Base-by-base conservation (phyloP, 1,284 basidiomycete genomes). In the Malassezia equina region DNA sequence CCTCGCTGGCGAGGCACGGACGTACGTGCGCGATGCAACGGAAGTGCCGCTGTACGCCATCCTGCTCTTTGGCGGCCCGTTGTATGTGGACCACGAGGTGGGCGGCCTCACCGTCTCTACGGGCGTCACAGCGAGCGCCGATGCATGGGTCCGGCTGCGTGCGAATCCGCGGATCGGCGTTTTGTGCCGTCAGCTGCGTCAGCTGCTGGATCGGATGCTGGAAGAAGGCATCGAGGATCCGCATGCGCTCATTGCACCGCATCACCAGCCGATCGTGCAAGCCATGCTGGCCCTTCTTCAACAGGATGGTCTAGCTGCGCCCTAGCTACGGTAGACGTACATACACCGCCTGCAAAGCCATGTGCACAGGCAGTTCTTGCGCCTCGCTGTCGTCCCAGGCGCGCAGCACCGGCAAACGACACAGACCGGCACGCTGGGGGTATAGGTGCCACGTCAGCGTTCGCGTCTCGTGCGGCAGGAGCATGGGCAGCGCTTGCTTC, bases 161-260 rank as follows among this genome's bases (percentile, higher is more conserved):
- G 88, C 89, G 0, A 86, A 83, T 80, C 86, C 89, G 15, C 80
- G 90, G 6, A 93, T 94, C 41, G 90, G 88, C 1, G 84, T 90
- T 8, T 79, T 94, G 25, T 86, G 88, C 34, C 90, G 90, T 62
- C 88, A 90, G 66, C 77, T 94, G n/a, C 79, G 90, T 55, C 66
- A 27, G 13, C 50, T 62, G 34, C 23, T 56, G 7, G 66, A 53
- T 43, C 44, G 52, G 8, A 54, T 62, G 32, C 51, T 59, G 27
- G 60, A 60, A 27, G 54, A 52, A 15, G 58, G 52, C 21, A 60
- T 61, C 27, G 52, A 58, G 49, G 61, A 62, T 45, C 13, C 52
- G 28, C 29, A 50, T 27, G 12, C 47, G 46, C 75, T 83, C 6
- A 78, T 80, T 47, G 73, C 79, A 17, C 77, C 77, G 12, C 75